Conservation (phyloP, 2,329 filamentous ascomycete genomes). For the Fusarium pseudonygamai region DNA sequence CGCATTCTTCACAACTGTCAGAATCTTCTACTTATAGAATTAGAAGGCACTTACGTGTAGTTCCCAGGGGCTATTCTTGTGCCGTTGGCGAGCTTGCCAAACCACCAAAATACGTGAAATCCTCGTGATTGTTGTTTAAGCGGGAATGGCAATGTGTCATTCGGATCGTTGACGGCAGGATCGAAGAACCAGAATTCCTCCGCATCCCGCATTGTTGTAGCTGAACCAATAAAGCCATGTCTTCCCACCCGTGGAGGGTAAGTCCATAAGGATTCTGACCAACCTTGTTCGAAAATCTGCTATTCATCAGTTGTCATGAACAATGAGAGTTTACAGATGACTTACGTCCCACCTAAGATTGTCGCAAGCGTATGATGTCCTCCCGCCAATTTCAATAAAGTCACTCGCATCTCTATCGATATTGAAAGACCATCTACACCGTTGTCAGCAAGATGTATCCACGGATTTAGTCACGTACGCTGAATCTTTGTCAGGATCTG, state of each 20-base stretch:
- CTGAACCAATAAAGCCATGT: slow-evolving; percentile 55
- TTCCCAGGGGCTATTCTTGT: slow-evolving; percentile 52
- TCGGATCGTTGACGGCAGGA: slow-evolving; percentile 48
- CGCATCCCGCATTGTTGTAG: slow-evolving; percentile 51
- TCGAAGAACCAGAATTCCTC: slow-evolving; percentile 48
- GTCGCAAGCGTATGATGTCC: slow-evolving; percentile 47
- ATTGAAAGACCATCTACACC: slow-evolving; percentile 48
- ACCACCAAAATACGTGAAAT: slow-evolving; percentile 52
- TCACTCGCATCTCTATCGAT: slow-evolving; percentile 40
- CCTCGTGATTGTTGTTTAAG: slow-evolving; percentile 47
- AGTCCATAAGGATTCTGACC: slow-evolving; percentile 52
- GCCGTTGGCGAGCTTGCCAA: slow-evolving; percentile 54
- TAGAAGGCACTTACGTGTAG: slow-evolving; percentile 49
- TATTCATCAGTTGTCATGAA: not conserved
- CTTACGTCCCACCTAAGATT: slow-evolving; percentile 51
- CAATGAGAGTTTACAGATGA: not conserved
- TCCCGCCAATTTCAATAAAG: slow-evolving; percentile 44
- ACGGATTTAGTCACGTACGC: slow-evolving; percentile 20
- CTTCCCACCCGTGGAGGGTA: slow-evolving; percentile 53
- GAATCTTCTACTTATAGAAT: not conserved
- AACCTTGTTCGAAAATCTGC: slow-evolving; percentile 52
- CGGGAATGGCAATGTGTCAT: slow-evolving; percentile 52
- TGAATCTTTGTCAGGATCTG: slow-evolving; percentile 38
- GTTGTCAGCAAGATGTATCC: not conserved
- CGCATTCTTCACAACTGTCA: slow-evolving; percentile 48